Percentiles rank a stretch among this genome's conserved stretches.
Evolutionary conservation across 2,329 filamentous ascomycete species (phyloP).

Genomic region (Penicillium sumatraense): DNA sequence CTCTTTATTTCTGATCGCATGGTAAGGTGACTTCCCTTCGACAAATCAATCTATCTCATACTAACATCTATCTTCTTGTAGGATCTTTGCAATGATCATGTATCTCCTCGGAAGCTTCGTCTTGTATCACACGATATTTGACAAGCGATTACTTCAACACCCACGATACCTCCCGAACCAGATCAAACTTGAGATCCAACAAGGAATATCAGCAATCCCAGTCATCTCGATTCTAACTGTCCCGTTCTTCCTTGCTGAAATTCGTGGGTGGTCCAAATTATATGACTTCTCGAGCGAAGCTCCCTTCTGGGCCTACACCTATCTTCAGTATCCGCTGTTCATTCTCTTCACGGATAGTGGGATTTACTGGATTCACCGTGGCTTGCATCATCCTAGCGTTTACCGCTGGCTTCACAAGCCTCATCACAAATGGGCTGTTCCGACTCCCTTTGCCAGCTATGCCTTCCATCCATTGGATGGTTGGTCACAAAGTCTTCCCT

Average conservation of each 20-base stretch:
- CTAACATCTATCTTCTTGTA: conserved; percentile 43
- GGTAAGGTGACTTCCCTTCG: conserved; percentile 19
- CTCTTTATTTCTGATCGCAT: conserved; percentile 35
- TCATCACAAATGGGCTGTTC: conserved; percentile 99
- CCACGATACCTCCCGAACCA: conserved; percentile 95
- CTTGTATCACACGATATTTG: conserved; percentile 87
- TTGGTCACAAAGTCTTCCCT: conserved; percentile 83
- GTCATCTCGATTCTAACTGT: conserved; percentile 79
- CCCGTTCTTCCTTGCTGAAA: conserved; percentile 79
- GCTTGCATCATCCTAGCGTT: conserved; percentile 74
- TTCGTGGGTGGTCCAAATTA: conserved; percentile 81
- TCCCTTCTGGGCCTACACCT: conserved; percentile 76
- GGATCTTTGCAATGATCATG: conserved; percentile 79
- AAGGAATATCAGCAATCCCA: conserved; percentile 75
- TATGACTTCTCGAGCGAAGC: conserved; percentile 77
- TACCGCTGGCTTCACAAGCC: conserved; percentile 94
- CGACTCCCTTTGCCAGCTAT: conserved; percentile 86
- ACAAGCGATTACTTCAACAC: conserved; percentile 83
- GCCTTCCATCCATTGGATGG: conserved; percentile 95
- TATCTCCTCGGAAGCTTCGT: conserved; percentile 83
- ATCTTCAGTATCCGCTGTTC: conserved; percentile 83
- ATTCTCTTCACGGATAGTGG: conserved; percentile 82
- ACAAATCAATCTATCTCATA: neutral
- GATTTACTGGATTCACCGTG: conserved; percentile 91
- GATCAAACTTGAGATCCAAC: conserved; percentile 79